Evolutionary conservation across 2,329 filamentous ascomycete genomes (phyloP), one percentile per base, ranked within the genome.

Genomic region (Bertia moriformis): DNA sequence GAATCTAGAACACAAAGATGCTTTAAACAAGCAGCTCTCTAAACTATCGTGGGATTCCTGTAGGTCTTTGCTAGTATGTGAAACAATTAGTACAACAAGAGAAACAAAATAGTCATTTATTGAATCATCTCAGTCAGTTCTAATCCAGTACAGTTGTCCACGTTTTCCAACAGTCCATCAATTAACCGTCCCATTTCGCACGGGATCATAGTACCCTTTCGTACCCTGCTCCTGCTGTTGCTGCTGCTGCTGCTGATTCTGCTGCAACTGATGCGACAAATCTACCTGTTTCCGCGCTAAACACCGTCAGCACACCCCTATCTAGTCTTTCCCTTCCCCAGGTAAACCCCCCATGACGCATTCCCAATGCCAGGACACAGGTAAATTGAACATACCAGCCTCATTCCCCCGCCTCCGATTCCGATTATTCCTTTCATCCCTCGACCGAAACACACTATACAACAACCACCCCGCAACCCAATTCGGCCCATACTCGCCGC

Each of bases 401-500:
- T 48, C 49, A 39, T 59, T 54, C 14, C 53, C 55, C 46, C 54
- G 55, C 38, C 59, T 50, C 42, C 60, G 54, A 48, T 61, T 63
- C 18, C 61, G 57, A 49, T 63, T 63, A 48, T 64, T 64, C 38
- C 61, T 52, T 40, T 61, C 56, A 50, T 64, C 61, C 39, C 61
- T 49, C 15, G 60, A 62, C n/a, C 61, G 58, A 48, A 64, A 64
- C 19, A 64, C 61, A 43, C 60, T 63, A 47, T 64, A 64, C 45
- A 64, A 48, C 49, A 64, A 50, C 61, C 61, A 64, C 14, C 59
- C 55, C 1, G 60, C 57, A 13, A 64, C 61, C 61, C 61, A 64
- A 41, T 64, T 64, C 4, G 61, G 61, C 4, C 56, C 59, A 42
- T 63, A 59, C 46, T 64, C 61, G 42, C 60, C 59, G 19, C 51